Evolutionary conservation across 2,329 filamentous ascomycete species (phyloP), one percentile per base, ranked within the genome.

Genomic region (Bertia moriformis): DNA sequence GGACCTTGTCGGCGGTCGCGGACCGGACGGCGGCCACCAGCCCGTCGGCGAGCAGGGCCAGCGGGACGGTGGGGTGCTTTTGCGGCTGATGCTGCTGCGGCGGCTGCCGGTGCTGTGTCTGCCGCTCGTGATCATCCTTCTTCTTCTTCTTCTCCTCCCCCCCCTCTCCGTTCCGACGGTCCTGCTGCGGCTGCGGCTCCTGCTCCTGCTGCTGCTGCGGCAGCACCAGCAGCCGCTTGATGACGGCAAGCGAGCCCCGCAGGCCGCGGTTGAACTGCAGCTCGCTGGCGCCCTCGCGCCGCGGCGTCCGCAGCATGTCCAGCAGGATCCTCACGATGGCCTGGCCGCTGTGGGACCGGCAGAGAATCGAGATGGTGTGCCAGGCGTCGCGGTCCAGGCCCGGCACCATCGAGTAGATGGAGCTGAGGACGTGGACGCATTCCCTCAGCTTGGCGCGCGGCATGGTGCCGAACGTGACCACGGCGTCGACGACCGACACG

Each of bases 271-370:
- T 63, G 14, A 62, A 57, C 38, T 72, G 66, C 41, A 68, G 72
- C 41, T 65, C 65, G 43, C 62, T 62, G 40, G 59, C 53, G n/a
- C 59, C 61, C 30, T 65, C 61, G 1, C 51, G 44, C 2, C 63
- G 56, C 27, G 69, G 62, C 39, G 66, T 64, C 32, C 66, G 66
- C 18, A 82, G 58, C 12, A 78, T 70, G 40, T 78, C 71, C 20
- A 85, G 62, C 17, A 85, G 57, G 18, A 79, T 69, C 40, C 73
- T 67, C 36, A 86, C 67, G 1, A 78, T 78, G 24, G 71, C 72
- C 44, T 83, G 78, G 15, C 80, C 80, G 45, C 84, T 74, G 51
- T 86, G 81, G 1, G 82, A 86, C 48, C 67, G 76, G 60, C 78
- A 79, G 0, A 88, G 62, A 45, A 84, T 80, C 50, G 71, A 67